Conservation (phyloP, 257 asterid species). For the Fraxinus pennsylvanica region DNA sequence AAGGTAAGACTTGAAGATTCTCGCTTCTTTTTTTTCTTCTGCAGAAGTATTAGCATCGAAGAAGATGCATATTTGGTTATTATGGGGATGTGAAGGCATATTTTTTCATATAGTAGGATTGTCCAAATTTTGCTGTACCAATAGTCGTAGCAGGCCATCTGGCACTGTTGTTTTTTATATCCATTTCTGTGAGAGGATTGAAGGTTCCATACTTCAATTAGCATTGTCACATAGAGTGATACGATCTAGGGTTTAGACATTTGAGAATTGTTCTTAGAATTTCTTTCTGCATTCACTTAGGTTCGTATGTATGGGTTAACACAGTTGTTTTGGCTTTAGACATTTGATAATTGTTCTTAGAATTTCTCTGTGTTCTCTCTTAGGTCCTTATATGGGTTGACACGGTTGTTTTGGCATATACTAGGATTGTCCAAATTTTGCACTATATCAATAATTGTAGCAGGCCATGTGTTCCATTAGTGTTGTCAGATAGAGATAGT, state of each 20-base stretch:
- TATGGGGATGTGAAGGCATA: neutral
- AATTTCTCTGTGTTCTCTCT: neutral
- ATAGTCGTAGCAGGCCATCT: neutral
- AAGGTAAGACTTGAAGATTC: slow-evolving; percentile 48
- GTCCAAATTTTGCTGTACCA: neutral
- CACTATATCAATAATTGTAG: neutral
- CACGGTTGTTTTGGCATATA: neutral
- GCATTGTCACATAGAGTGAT: too few species aligned
- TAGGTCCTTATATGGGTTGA: neutral
- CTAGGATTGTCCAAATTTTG: neutral
- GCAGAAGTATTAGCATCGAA: neutral
- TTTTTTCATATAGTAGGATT: neutral
- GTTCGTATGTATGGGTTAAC: neutral
- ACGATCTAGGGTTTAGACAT: neutral
- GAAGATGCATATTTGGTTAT: neutral
- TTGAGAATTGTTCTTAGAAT: neutral
- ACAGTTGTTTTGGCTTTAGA: neutral
- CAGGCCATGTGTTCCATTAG: neutral
- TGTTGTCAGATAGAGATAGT: too few species aligned
- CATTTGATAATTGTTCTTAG: neutral
- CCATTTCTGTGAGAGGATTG: neutral
- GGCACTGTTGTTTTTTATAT: neutral
- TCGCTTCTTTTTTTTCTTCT: slow-evolving; percentile 5
- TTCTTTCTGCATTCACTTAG: neutral
- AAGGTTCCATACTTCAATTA: neutral